Evolutionary conservation across 179 eudicot species (phyloP).

Genomic region (Camellia oleifera): DNA sequence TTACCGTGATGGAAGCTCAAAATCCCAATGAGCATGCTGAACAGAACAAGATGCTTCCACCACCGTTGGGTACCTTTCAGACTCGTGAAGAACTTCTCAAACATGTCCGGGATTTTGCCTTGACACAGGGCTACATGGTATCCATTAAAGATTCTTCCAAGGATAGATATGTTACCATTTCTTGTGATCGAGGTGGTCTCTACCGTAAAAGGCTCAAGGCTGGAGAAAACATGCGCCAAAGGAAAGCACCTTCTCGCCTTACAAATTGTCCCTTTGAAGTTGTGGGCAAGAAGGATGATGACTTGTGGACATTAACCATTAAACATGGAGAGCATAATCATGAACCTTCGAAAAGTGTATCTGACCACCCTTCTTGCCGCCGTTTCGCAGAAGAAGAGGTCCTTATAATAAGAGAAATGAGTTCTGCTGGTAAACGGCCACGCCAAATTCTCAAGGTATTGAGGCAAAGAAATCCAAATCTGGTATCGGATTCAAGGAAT

Average conservation of each 20-base stretch:
- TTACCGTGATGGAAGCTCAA: not conserved
- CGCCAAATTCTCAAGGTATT: conserved; percentile 9
- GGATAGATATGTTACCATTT: conserved; percentile 12
- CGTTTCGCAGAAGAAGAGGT: conserved; percentile 13
- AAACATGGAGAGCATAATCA: conserved; percentile 15
- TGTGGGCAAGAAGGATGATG: conserved; percentile 15
- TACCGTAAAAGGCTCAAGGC: conserved; percentile 14
- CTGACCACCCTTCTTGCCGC: conserved; percentile 14
- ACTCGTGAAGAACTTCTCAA: conserved; percentile 17
- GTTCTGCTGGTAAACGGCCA: conserved; percentile 15
- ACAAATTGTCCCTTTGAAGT: conserved; percentile 15
- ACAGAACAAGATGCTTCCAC: conserved; percentile 11
- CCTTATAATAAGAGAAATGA: conserved; percentile 10
- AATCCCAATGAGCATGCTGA: not conserved
- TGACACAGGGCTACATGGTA: conserved; percentile 14
- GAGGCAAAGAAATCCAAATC: conserved; percentile 13
- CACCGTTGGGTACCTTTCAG: conserved; percentile 5
- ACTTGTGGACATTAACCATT: conserved; percentile 7
- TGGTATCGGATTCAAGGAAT: conserved; percentile 7
- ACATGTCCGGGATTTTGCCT: conserved; percentile 11
- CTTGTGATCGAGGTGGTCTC: conserved; percentile 13
- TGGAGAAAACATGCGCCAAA: conserved; percentile 10
- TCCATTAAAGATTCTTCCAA: conserved; percentile 14
- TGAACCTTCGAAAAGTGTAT: conserved; percentile 1
- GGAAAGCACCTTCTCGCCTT: conserved; percentile 14